Conservation (phyloP, 2,329 filamentous ascomycete genomes). For the Emergomyces pasteurianus region DNA sequence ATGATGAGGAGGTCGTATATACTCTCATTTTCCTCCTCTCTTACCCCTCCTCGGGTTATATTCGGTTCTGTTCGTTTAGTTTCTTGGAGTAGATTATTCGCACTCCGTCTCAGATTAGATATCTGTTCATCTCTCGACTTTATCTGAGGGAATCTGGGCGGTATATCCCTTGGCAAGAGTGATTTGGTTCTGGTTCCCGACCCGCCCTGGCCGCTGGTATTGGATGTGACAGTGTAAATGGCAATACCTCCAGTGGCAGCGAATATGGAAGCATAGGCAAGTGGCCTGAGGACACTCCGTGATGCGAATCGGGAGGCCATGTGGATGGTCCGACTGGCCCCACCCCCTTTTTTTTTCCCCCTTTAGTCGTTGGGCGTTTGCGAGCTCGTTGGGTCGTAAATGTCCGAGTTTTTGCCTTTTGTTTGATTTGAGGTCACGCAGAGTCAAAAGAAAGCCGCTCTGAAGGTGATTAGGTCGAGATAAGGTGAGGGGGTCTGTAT, state of each 20-base stretch:
- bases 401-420: neutral
- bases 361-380: neutral
- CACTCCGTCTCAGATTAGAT: constrained; percentile 29
- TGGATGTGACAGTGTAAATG: neutral
- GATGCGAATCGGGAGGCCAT: constrained; percentile 2
- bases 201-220: neutral
- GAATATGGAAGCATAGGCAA: neutral
- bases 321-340: neutral
- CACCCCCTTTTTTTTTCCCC: neutral
- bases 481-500: neutral
- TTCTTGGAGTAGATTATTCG: neutral
- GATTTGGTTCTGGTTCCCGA: neutral
- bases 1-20: constrained; percentile 59
- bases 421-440: neutral
- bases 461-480: neutral
- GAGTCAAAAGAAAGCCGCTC: neutral
- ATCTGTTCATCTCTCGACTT: constrained; percentile 32
- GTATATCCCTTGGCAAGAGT: constrained; percentile 7
- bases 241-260: neutral
- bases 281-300: neutral
- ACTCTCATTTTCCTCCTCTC: constrained; percentile 25
- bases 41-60: neutral
- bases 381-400: neutral
- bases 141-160: constrained; percentile 30
- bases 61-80: neutral